Percentiles rank a stretch among this genome's conserved stretches.
Evolutionary conservation across 2,329 filamentous ascomycete species (phyloP).

Genomic region (Cercospora sp.): DNA sequence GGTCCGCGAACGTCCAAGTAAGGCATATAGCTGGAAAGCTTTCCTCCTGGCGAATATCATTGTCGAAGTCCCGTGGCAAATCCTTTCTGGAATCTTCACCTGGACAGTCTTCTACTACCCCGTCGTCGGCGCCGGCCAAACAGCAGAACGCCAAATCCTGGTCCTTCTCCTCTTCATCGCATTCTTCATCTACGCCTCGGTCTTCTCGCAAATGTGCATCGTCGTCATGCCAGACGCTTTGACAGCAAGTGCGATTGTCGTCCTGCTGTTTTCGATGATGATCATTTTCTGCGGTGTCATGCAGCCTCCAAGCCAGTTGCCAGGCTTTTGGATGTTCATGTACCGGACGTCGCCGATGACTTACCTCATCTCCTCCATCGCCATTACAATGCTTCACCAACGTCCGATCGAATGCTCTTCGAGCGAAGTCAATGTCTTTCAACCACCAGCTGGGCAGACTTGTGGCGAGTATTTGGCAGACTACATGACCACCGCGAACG

Average conservation of each 20-base stretch:
- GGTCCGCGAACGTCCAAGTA: slow-evolving; percentile 62
- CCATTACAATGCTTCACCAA: slow-evolving; percentile 68
- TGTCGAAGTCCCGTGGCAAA: slow-evolving; percentile 69
- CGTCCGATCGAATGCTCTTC: slow-evolving; percentile 62
- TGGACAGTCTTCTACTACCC: slow-evolving; percentile 69
- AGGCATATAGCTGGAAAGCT: slow-evolving; percentile 72
- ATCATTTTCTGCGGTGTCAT: slow-evolving; percentile 70
- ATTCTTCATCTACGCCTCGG: slow-evolving; percentile 68
- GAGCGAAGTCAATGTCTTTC: slow-evolving; percentile 67
- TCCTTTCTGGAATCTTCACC: slow-evolving; percentile 62
- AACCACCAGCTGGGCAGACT: slow-evolving; percentile 54
- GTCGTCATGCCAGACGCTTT: slow-evolving; percentile 71
- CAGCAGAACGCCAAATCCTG: slow-evolving; percentile 71
- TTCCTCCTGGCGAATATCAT: slow-evolving; percentile 72
- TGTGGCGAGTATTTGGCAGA: slow-evolving; percentile 41
- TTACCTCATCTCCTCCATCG: slow-evolving; percentile 70
- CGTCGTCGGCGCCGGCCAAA: slow-evolving; percentile 57
- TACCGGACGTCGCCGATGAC: slow-evolving; percentile 78
- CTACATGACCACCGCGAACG: slow-evolving; percentile 34
- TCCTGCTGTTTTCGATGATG: slow-evolving; percentile 68
- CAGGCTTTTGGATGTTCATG: slow-evolving; percentile 77
- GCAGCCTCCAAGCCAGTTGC: slow-evolving; percentile 60
- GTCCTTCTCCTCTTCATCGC: slow-evolving; percentile 72
- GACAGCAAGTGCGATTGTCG: slow-evolving; percentile 70
- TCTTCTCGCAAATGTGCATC: slow-evolving; percentile 74